These are phyloP conservation scores for Candida ovalis DNA, from an alignment of 805 yeast genomes.

Conservation along the genomic window DNA sequence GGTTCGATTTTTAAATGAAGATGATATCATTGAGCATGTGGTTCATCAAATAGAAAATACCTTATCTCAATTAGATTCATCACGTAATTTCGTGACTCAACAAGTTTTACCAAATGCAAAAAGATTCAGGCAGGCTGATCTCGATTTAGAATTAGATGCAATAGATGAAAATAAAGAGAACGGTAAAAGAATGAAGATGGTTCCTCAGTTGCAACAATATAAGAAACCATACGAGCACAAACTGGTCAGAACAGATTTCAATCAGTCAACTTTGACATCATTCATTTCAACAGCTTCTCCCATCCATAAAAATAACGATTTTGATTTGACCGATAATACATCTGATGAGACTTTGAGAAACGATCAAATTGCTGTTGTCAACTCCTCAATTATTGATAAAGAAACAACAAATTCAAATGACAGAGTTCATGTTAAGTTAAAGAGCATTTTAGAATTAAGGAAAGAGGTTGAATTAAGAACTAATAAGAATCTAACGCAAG, in stretches of 20 bases:
- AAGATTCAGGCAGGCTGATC: constrained; percentile 19
- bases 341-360: not conserved
- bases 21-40: constrained; percentile 70
- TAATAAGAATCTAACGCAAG: constrained; percentile 54
- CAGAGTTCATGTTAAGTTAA: constrained; percentile 43
- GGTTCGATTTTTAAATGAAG: constrained; percentile 81
- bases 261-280: constrained; percentile 51
- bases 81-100: constrained; percentile 68
- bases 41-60: constrained; percentile 44
- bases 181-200: constrained; percentile 5
- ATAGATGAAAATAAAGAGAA: constrained; percentile 3
- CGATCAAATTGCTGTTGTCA: not conserved
- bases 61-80: constrained; percentile 56
- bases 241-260: constrained; percentile 67
- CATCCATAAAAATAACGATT: not conserved
- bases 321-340: constrained; percentile 1
- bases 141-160: constrained; percentile 8
- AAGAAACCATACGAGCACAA: constrained; percentile 55
- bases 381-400: not conserved
- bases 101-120: constrained; percentile 42
- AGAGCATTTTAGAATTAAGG: constrained; percentile 57
- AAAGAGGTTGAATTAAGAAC: constrained; percentile 42
- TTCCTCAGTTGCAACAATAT: constrained; percentile 8
- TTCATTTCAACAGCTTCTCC: constrained; percentile 20
- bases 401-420: constrained; percentile 12